Base-by-base conservation (phyloP, 2,329 filamentous ascomycete genomes). In the Rachicladosporium sp. region DNA sequence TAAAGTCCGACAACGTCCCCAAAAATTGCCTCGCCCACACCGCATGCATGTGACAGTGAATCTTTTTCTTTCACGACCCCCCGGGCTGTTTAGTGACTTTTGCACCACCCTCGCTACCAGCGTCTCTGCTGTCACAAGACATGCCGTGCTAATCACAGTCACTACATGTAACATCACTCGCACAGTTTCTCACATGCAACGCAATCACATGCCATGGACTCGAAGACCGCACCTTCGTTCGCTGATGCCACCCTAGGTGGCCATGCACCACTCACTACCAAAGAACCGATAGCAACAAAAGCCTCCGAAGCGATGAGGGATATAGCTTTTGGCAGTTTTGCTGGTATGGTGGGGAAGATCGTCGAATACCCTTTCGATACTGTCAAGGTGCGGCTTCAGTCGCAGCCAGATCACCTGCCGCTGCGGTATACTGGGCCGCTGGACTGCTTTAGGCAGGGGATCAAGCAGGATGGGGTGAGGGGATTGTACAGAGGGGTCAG, bases 341-440 rank as follows among this genome's bases (percentile, higher is more conserved):
- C 89, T 40, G 91, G 91, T 44, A 76, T 93, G 43, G 79, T 85
- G 29, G 89, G 89, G 46, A 98, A 96, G 68, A 85, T 89, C 60
- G 89, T 98, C 57, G 91, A 98, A 61, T 98, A 95, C 60, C 91
- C 91, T 15, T 98, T 98, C 64, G 91, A 98, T 64, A 98, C 91
- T 0, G 80, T 98, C 61, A 98, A 98, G 66, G 91, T 98, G 44
- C 83, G 91, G 31, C 75, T 98, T 8, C 91, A 98, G 61, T 91
- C 89, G n/a, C 89, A 96, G 61, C 84, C 87, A 29, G 82, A 89
- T 60, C 76, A 81, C 52, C 70, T 86, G 2, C 87, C 86, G 10
- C 74, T 88, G 12, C 79, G 75, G 44, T 96, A 95, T 62, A 77
- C 67, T 4, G 91, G 91, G 0, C 89, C 91, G 0, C 55, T 95